Base-by-base conservation (phyloP, 306 rosid species). In the Vigna nakashimae region DNA sequence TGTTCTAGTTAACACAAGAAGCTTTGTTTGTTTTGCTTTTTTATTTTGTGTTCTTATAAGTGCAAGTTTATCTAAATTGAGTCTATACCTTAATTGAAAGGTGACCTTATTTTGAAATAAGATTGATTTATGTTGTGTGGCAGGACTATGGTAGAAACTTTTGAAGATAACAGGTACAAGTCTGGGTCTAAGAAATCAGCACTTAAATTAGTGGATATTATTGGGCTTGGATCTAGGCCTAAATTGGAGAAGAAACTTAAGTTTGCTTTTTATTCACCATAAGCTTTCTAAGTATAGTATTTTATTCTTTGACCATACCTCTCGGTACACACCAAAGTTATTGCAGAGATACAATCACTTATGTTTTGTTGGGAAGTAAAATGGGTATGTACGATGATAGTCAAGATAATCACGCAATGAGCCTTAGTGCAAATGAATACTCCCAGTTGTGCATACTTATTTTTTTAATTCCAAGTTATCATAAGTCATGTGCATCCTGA, bases 211-310 rank as follows among this genome's bases (percentile, higher is more conserved):
- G 91, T 93, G 68, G 94, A 93, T 68, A 86, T 93, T 82, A 76
- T 90, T 78, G 95, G 97, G 75, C 87, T 92, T 68, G 97, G 97
- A 75, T 77, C 83, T 32, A 95, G 90, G 50, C 87, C 94, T 65
- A 89, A 90, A 76, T 64, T 89, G 52, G 90, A 88, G 78, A 92
- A 92, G 84, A 92, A 92, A 83, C 89, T 92, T 71, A 88, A 92
- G 83, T 86, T 60, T 77, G 94, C 94, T 20, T 20, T 20, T 20
- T 20, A 20, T 20, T 20, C 22, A 20, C 22, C 22, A 20, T 20
- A 20, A 20, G 22, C 22, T 20, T 20, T 20, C 22, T 20, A 20
- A 20, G 22, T 20, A 20, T 20, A 20, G 22, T 20, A 20, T 20
- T 20, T 20, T 20, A 20, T 20, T 20, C 22, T 20, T 20, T 20